phyloP scores from a whole-genome alignment of 1,284 basidiomycete species.

The Malassezia caprae region DNA sequence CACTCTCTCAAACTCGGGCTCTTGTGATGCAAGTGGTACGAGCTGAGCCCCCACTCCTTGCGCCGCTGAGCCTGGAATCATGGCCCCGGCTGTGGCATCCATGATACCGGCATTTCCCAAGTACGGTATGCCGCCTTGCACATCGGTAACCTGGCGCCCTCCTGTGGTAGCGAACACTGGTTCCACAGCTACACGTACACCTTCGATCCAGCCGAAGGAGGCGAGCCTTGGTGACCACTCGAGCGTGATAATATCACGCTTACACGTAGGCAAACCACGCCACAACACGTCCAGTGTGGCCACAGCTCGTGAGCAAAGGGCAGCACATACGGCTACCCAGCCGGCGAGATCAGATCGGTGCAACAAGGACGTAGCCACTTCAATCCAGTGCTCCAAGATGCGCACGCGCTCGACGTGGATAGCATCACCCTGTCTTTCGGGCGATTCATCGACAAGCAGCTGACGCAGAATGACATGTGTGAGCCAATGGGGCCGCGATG shows the following conservation, averaged over 20 bases:
- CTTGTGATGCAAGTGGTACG: slow-evolving; percentile 7
- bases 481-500: slow-evolving; percentile 33
- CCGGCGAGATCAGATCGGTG: slow-evolving; percentile 30
- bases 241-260: slow-evolving; percentile 26
- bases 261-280: slow-evolving; percentile 33
- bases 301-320: slow-evolving; percentile 42
- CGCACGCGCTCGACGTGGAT: slow-evolving; percentile 28
- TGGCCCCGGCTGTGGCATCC: neutral
- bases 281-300: slow-evolving; percentile 36
- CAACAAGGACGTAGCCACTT: slow-evolving; percentile 31
- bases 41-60: neutral
- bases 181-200: slow-evolving; percentile 16
- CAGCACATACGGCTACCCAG: slow-evolving; percentile 39
- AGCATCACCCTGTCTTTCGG: slow-evolving; percentile 16
- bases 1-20: slow-evolving; percentile 15
- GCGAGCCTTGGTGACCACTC: slow-evolving; percentile 35
- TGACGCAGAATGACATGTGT: slow-evolving; percentile 35
- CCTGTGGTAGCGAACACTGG: slow-evolving; percentile 15
- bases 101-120: slow-evolving; percentile 24
- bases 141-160: neutral
- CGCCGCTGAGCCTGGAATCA: neutral
- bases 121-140: slow-evolving; percentile 20
- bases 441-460: slow-evolving; percentile 23
- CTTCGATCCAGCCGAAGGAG: slow-evolving; percentile 39
- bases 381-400: slow-evolving; percentile 43